Conservation (phyloP, 495 filamentous ascomycete genomes). For the Xylaria palmicola region DNA sequence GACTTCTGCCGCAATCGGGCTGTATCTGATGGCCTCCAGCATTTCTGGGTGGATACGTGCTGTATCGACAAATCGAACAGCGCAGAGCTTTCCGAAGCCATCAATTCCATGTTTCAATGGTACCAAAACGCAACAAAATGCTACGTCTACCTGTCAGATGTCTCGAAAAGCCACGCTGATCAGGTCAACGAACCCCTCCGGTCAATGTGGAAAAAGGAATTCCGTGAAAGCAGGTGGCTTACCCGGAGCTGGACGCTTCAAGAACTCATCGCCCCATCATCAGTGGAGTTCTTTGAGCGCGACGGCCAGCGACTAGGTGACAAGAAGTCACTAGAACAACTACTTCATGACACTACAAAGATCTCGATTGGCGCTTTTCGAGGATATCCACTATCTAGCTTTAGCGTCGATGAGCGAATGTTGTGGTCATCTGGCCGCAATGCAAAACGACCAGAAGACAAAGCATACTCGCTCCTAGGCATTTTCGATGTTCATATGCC, state of each 20-base stretch:
- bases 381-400: conserved; percentile 7
- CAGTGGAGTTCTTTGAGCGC: conserved; percentile 33
- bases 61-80: conserved; percentile 34
- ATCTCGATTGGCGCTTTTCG: conserved; percentile 24
- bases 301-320: conserved; percentile 28
- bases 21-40: conserved; percentile 13
- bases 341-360: conserved; percentile 20
- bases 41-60: conserved; percentile 39
- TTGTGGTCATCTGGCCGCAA: conserved; percentile 33
- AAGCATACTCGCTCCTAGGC: conserved; percentile 39
- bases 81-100: conserved; percentile 30
- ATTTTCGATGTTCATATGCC: conserved; percentile 36
- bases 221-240: conserved; percentile 21
- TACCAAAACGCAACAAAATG: conserved; percentile 26
- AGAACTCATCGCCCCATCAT: conserved; percentile 31
- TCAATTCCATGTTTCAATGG: conserved; percentile 35
- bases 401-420: conserved; percentile 28
- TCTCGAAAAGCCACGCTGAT: too few species aligned
- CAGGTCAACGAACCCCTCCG: too few species aligned
- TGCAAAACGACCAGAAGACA: conserved; percentile 36
- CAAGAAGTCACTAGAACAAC: conserved; percentile 22
- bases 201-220: background rate
- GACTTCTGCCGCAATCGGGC: conserved; percentile 26
- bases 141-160: conserved; percentile 34
- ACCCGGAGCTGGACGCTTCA: conserved; percentile 31